These are phyloP conservation scores for Mycena venus DNA, from an alignment of 768 basidiomycete species.

Conservation along the genomic window DNA sequence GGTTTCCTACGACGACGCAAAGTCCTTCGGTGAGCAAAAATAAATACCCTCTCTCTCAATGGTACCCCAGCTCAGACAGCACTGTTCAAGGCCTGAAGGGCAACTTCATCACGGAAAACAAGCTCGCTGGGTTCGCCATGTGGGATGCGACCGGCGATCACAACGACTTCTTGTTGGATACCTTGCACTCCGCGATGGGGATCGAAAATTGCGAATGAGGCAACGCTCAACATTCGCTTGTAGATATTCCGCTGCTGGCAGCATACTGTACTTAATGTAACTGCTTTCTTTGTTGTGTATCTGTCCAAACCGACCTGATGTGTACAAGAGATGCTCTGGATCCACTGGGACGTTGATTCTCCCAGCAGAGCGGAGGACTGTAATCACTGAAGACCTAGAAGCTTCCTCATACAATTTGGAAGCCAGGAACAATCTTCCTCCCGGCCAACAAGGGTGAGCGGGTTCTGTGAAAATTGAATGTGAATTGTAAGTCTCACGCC, in stretches of 20 bases:
- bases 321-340: too few relatives aligned
- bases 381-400: too few relatives aligned
- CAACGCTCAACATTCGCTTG: too few relatives aligned
- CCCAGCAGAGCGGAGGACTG: too few relatives aligned
- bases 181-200: slow-evolving; percentile 58
- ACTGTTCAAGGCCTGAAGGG: slow-evolving; percentile 61
- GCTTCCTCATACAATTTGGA: too few relatives aligned
- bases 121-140: slow-evolving; percentile 74
- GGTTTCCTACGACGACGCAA: slow-evolving; percentile 75
- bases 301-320: too few relatives aligned
- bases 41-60: not conserved
- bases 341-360: too few relatives aligned
- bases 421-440: too few relatives aligned
- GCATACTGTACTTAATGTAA: not conserved
- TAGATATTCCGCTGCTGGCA: not conserved
- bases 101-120: slow-evolving; percentile 62
- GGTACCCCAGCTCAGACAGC: not conserved
- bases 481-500: too few relatives aligned
- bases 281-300: too few relatives aligned
- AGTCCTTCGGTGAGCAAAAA: slow-evolving; percentile 60
- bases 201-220: slow-evolving; percentile 9
- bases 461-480: too few relatives aligned
- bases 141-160: slow-evolving; percentile 81
- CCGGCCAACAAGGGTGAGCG: too few relatives aligned
- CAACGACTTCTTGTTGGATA: slow-evolving; percentile 68